Conservation (phyloP, 83 land plant species). For the Picea abies region DNA sequence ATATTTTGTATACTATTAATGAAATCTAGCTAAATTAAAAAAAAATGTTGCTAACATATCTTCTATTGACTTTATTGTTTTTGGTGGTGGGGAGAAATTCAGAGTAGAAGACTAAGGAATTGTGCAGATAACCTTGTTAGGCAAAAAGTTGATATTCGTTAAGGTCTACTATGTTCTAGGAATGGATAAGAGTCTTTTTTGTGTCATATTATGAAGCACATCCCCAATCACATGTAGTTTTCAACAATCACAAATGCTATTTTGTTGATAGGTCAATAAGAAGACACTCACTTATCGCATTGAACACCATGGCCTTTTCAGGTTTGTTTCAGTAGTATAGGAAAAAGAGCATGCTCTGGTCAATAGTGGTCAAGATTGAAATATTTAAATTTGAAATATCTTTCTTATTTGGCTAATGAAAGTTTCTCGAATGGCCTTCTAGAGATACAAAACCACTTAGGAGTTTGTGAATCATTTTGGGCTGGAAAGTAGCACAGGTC, state of each 20-base stretch:
- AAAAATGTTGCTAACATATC: not conserved
- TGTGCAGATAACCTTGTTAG: not conserved
- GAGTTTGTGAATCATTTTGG: not conserved
- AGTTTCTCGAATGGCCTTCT: not conserved
- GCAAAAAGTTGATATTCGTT: not conserved
- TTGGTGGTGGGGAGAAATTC: not conserved
- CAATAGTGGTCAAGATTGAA: not conserved
- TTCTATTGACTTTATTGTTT: not conserved
- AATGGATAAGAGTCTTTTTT: not conserved
- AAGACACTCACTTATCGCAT: not conserved
- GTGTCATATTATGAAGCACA: not conserved
- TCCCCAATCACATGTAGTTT: not conserved
- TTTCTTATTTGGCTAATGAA: slow-evolving; percentile 5
- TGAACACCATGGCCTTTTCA: not conserved
- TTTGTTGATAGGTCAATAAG: not conserved
- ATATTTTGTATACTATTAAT: not conserved
- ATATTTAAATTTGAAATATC: not conserved
- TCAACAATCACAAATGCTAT: slow-evolving; percentile 1
- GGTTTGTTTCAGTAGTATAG: not conserved
- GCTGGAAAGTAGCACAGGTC: not conserved
- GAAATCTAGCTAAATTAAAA: not conserved
- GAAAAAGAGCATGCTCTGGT: too few relatives aligned
- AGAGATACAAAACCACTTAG: not conserved
- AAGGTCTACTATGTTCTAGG: not conserved
- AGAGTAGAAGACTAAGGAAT: not conserved